Evolutionary conservation across 2,329 filamentous ascomycete genomes (phyloP).

Genomic region (Talaromyces sp.): DNA sequence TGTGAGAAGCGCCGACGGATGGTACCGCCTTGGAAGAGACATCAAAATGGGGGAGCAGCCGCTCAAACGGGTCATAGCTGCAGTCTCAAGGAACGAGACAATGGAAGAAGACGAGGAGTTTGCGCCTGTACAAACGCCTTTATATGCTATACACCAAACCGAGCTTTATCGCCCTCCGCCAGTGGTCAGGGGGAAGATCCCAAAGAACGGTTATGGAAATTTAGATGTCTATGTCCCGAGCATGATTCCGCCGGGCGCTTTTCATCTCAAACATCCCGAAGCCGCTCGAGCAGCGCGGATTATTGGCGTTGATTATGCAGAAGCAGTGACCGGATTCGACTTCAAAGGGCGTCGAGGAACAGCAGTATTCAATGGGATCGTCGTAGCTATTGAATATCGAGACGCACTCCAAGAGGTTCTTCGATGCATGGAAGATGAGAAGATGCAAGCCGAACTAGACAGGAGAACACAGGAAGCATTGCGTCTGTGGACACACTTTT

Average conservation of each 20-base stretch:
- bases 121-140: constrained; percentile 50
- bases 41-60: constrained; percentile 76
- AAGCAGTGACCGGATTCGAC: constrained; percentile 83
- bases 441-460: constrained; percentile 58
- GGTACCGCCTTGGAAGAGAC: constrained; percentile 82
- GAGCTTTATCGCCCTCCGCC: constrained; percentile 70
- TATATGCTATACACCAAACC: constrained; percentile 60
- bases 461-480: constrained; percentile 46
- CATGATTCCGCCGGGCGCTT: constrained; percentile 59
- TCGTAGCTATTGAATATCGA: constrained; percentile 66
- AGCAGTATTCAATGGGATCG: constrained; percentile 70
- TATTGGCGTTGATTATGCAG: constrained; percentile 77
- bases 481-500: constrained; percentile 55
- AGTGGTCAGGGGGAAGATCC: constrained; percentile 66
- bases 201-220: constrained; percentile 58
- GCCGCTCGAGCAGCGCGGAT: constrained; percentile 68
- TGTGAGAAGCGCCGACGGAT: constrained; percentile 76
- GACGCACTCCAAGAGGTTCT: constrained; percentile 70
- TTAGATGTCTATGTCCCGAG: constrained; percentile 59
- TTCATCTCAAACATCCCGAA: constrained; percentile 52
- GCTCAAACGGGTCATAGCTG: constrained; percentile 62
- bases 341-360: constrained; percentile 85
- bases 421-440: constrained; percentile 60
- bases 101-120: constrained; percentile 36
- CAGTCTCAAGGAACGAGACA: constrained; percentile 36